Base-by-base conservation (phyloP, 345 rosid genomes). In the Reutealis trisperma region DNA sequence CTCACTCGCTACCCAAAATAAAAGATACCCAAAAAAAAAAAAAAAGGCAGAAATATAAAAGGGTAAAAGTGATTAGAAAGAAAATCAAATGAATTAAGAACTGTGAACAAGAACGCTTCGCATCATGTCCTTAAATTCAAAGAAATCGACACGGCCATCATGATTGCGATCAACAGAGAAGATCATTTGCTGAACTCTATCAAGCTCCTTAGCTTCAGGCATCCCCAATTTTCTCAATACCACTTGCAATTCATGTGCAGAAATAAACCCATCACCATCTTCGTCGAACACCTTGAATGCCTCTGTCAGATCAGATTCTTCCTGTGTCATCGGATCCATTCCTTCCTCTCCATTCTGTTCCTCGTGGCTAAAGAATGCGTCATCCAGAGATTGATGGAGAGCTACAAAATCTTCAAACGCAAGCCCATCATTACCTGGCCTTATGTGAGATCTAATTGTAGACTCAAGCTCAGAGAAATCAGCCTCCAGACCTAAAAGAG, bases 241-340 rank as follows among this genome's bases (percentile, higher is more conserved):
- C 45, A 71, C 81, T 42, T 94, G 97, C 83, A 94, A 80, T 69
- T 94, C 97, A 21, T 70, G 76, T 4, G 98, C 97, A 0, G 98
- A 95, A 64, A 92, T 95, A 83, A 84, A 93, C 0, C 99, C 97
- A 63, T 95, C 99, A 0, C 99, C 97, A 21, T 93, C 92, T 83
- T 86, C 97, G 25, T 95, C 99, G 52, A 93, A 92, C 67, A 95
- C 99, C 87, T 95, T 95, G 80, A 95, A 95, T 44, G 99, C 97
- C 85, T 93, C 99, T 16, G 88, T 69, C 52, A 95, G 82, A 75
- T 95, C 99, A 1, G 91, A 73, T 32, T 95, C 99, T 60, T 90
- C 94, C 80, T 80, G 86, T 18, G 72, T 49, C 21, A 57, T 57
- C 30, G 30, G 4, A 15, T 41, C 58, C 59, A 63, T 55, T 6